Base-by-base conservation (phyloP, 2,329 filamentous ascomycete genomes). In the Sporothrix mexicana region DNA sequence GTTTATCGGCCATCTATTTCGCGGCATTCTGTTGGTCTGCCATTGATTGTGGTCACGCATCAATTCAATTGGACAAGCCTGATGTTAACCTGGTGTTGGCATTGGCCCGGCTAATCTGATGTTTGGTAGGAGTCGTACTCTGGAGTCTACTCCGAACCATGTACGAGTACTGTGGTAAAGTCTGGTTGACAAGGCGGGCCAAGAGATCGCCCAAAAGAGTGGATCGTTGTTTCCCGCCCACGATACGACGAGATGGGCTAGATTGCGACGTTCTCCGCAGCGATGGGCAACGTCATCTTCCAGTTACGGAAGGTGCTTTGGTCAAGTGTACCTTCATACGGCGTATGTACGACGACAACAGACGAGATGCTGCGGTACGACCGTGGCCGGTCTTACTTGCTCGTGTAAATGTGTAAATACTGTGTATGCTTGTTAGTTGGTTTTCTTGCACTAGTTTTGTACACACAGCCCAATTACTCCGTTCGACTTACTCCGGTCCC, bases 181-280 rank as follows among this genome's bases (percentile, higher is more conserved):
- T 5, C 30, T 36, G 30, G 30, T 36, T 36, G 30, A 62, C 17
- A 62, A 15, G 17, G 36, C n/a, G 12, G 5, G 6, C 15, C n/a
- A 9, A 20, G 41, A 51, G 64, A 36, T 20, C 13, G 45, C 43
- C 61, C 13, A 17, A 17, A 7, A 51, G 36, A n/a, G 64, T 67
- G 64, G 64, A 47, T 67, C 64, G 43, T 23, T 20, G 23, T 67
- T 67, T 67, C 45, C 49, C 17, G 49, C 25, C 17, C 8, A 55
- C 30, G 51, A 53, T 25, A 9, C 51, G 61, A 47, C 61, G 7
- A 66, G 61, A 45, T 23, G 36, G 45, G 64, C 23, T 51, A 51
- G 64, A 67, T 51, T 49, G 64, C 45, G 61, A 53, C 49, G 49
- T 43, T 69, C 66, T 55, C 66, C 66, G 66, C 64, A 68, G 64